Conservation (phyloP, 2,329 filamentous ascomycete genomes). For the Aspergillus hortae region DNA sequence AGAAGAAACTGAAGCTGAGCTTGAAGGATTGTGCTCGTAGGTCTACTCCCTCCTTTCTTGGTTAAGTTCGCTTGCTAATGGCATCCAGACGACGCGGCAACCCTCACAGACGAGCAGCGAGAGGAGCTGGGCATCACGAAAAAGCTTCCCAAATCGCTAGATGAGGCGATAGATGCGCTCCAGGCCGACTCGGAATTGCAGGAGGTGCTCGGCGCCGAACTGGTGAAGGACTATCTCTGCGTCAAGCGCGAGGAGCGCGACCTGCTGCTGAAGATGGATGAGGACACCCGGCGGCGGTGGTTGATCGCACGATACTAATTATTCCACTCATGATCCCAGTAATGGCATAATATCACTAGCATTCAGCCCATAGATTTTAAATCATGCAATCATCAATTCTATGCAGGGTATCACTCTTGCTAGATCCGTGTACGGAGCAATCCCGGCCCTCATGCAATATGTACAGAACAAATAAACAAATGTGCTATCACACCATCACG, state of each 20-base stretch:
- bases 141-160: slow-evolving; percentile 32
- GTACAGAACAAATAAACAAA: too few species aligned
- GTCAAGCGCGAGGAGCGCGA: slow-evolving; percentile 34
- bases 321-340: too few species aligned
- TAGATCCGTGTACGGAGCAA: slow-evolving; percentile 12
- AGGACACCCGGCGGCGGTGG: slow-evolving; percentile 32
- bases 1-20: slow-evolving; percentile 20
- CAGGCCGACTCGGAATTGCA: slow-evolving; percentile 26
- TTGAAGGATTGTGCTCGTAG: slow-evolving; percentile 32
- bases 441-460: not conserved
- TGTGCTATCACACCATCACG: too few species aligned
- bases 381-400: not conserved
- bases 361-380: not conserved
- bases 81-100: slow-evolving; percentile 31
- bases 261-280: slow-evolving; percentile 29
- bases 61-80: not conserved
- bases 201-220: slow-evolving; percentile 24
- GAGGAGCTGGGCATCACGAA: slow-evolving; percentile 34
- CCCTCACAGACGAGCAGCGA: slow-evolving; percentile 27
- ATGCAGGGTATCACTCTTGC: slow-evolving; percentile 18
- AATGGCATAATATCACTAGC: not conserved
- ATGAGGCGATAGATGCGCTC: slow-evolving; percentile 32
- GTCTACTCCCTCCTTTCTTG: slow-evolving; percentile 4
- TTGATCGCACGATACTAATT: slow-evolving; percentile 37
- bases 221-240: slow-evolving; percentile 25